Percentiles rank a stretch among this genome's conserved stretches.
Conservation (phyloP, 495 filamentous ascomycete species). For the Daldinia loculata region DNA sequence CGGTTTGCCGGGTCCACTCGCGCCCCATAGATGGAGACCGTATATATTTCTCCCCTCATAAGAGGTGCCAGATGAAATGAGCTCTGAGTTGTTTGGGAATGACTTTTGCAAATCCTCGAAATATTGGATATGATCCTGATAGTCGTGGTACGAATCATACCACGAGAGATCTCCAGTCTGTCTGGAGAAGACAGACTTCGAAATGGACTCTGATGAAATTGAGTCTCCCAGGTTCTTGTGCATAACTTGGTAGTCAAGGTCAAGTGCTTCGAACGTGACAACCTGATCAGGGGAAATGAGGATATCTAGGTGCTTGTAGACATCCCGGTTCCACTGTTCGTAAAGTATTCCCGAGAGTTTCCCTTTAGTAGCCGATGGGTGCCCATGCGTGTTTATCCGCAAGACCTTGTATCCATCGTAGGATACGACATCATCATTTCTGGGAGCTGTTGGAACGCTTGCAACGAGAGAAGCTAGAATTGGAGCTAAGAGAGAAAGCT, state of each 20-base stretch:
- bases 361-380: conserved; percentile 34
- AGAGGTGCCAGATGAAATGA: conserved; percentile 55
- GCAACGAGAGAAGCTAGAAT: not conserved
- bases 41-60: conserved; percentile 54
- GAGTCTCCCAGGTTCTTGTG: conserved; percentile 55
- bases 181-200: not conserved
- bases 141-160: conserved; percentile 58
- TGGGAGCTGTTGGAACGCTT: conserved; percentile 12
- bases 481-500: not conserved
- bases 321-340: conserved; percentile 45
- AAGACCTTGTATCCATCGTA: conserved; percentile 57
- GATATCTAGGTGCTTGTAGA: conserved; percentile 47
- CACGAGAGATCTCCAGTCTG: conserved; percentile 46
- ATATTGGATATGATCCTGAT: conserved; percentile 57
- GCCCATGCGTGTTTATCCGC: conserved; percentile 41
- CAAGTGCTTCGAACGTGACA: conserved; percentile 45
- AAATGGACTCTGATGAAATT: conserved; percentile 48
- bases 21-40: conserved; percentile 61
- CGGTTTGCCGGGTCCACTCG: conserved; percentile 54
- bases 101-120: conserved; percentile 51
- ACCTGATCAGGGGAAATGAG: conserved; percentile 50
- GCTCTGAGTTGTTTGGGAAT: conserved; percentile 56
- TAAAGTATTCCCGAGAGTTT: conserved; percentile 44
- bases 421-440: conserved; percentile 2
- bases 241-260: conserved; percentile 50